These are phyloP conservation scores for Rhytidhysteron rufulum DNA, from an alignment of 2,329 filamentous ascomycete species.

Conservation along the genomic window DNA sequence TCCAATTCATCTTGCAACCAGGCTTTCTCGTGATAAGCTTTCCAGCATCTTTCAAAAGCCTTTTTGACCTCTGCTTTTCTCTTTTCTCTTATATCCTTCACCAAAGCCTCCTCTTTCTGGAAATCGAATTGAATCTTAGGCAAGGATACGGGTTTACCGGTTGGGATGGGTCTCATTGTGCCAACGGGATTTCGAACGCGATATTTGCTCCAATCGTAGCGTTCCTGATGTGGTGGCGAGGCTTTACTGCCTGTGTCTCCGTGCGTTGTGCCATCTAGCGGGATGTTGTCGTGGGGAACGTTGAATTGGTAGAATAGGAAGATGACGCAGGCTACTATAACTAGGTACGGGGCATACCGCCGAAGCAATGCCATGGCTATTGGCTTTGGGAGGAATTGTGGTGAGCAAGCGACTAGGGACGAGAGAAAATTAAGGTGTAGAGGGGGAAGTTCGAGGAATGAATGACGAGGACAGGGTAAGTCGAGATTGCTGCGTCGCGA, in stretches of 20 bases:
- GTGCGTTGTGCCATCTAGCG: neutral
- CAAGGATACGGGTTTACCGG: slow-evolving; percentile 31
- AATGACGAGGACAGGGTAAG: no score
- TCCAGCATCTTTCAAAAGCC: slow-evolving; percentile 44
- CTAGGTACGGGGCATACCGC: slow-evolving; percentile 34
- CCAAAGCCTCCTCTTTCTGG: slow-evolving; percentile 28
- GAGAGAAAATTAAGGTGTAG: no score
- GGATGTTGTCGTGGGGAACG: slow-evolving; percentile 20
- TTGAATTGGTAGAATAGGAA: slow-evolving; percentile 36
- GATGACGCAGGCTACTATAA: slow-evolving; percentile 29
- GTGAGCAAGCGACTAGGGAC: no score
- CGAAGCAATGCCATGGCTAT: slow-evolving; percentile 37
- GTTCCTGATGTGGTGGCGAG: slow-evolving; percentile 11
- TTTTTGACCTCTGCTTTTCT: slow-evolving; percentile 37
- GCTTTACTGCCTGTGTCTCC: slow-evolving; percentile 1
- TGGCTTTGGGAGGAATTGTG: no score
- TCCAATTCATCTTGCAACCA: slow-evolving; percentile 49
- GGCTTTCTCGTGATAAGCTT: slow-evolving; percentile 40
- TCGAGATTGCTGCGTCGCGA: no score
- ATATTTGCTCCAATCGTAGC: slow-evolving; percentile 39
- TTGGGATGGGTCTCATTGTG: slow-evolving; percentile 34
- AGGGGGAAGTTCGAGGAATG: no score
- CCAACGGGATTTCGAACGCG: slow-evolving; percentile 39
- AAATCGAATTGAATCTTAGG: slow-evolving; percentile 44
- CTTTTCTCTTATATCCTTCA: slow-evolving; percentile 29